Evolutionary conservation across 2,329 filamentous ascomycete species (phyloP), one percentile per base, ranked within the genome.

Genomic region (Penicillium verrucosum): DNA sequence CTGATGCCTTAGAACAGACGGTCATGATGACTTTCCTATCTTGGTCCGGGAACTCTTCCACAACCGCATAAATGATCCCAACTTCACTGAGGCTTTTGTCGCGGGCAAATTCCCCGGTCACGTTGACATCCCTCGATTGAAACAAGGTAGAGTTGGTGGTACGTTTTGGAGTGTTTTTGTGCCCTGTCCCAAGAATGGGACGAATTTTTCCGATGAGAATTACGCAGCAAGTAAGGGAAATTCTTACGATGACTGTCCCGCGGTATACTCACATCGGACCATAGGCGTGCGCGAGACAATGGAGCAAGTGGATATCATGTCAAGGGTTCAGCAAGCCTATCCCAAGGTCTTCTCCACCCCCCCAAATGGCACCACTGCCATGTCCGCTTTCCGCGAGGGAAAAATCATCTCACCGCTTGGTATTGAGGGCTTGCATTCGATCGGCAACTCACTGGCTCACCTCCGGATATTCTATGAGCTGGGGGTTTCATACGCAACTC

Each of bases 161-260:
- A 87, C 89, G n/a, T 97, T 97, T 72, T 97, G 92, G 93, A 92
- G 88, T 70, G 90, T 94, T 10, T 97, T 82, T 67, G 85, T 89
- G 40, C 84, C 84, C 0, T 97, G 92, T 68, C 92, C 92, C 0
- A 72, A 74, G 11, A 85, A 93, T 66, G 85, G 84, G 45, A 82
- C 82, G 5, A 85, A 95, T 73, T 92, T 90, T 68, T 89, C 88
- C 0, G 83, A 92, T 66, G 82, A 81, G 51, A 89, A 85, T 67
- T 92, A 92, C 68, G 83, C 82, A 6, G 73, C 81, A 8, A 87
- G 87, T 89, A 75, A 18, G 64, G 48, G 34, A 45, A 25, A 11
- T 16, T n/a, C 12, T 3, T 32, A 70, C 82, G 67, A 6, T 42
- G 8, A 23, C 5, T 21, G 16, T 16, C 9, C n/a, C 8, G 12